phyloP scores from a whole-genome alignment of 495 filamentous ascomycete species.

The Annulohypoxylon stygium region DNA sequence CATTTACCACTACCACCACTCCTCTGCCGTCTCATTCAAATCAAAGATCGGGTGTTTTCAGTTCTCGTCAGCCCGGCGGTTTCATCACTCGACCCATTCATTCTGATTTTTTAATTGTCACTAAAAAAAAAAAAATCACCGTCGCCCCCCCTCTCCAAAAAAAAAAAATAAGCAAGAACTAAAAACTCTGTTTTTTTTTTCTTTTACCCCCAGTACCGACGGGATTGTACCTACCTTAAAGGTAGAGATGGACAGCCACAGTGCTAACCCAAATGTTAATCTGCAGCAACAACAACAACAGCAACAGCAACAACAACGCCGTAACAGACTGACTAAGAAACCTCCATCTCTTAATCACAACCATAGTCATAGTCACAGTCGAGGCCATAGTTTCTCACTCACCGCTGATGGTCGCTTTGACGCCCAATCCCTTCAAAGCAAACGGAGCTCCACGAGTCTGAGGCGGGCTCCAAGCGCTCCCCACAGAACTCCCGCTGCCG shows the following conservation, averaged over 20 bases:
- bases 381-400: constrained; percentile 56
- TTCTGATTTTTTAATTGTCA: constrained; percentile 44
- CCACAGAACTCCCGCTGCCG: constrained; percentile 60
- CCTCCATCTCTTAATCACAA: constrained; percentile 60
- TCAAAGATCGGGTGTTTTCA: constrained; percentile 42
- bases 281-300: constrained; percentile 49
- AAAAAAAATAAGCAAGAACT: constrained; percentile 42
- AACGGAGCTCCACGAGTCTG: constrained; percentile 69
- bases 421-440: constrained; percentile 65
- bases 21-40: constrained; percentile 12
- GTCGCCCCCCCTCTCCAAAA: constrained; percentile 39
- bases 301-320: constrained; percentile 52
- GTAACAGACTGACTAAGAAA: constrained; percentile 66
- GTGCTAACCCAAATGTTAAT: constrained; percentile 50
- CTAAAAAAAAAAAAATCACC: constrained; percentile 47
- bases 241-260: constrained; percentile 60
- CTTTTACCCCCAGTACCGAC: constrained; percentile 28
- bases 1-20: constrained; percentile 25
- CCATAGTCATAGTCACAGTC: constrained; percentile 50
- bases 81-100: constrained; percentile 46
- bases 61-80: constrained; percentile 45
- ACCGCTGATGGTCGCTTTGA: constrained; percentile 64
- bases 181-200: constrained; percentile 44
- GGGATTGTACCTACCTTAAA: constrained; percentile 44
- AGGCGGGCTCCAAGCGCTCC: constrained; percentile 80